Base-by-base conservation (phyloP, 345 rosid genomes). In the Aquilaria malaccensis region DNA sequence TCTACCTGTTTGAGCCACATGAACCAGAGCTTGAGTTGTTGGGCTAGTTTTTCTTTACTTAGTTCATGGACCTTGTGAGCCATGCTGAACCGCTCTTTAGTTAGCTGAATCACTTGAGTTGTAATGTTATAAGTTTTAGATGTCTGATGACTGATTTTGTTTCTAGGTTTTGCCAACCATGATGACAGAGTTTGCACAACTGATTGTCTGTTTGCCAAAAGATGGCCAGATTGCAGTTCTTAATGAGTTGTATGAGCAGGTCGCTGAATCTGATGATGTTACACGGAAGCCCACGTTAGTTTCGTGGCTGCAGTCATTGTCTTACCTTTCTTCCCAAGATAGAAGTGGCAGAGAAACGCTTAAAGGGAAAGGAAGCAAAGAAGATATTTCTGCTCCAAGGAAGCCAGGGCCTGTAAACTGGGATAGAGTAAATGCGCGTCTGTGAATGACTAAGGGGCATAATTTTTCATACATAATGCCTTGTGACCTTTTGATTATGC, bases 221-320 rank as follows among this genome's bases (percentile, higher is more conserved):
- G 88, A 88, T 68, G 89, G 81, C 60, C 96, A 81, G 80, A 76
- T 72, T 77, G 70, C 75, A 72, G 85, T 94, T 67, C 96, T 94
- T 55, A 81, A 86, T 74, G 96, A 94, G 55, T 59, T 94, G 68
- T 84, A 86, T 33, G 56, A 83, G 55, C 85, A 79, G 70, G 93
- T 90, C 50, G 92, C 96, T 12, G 96, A 83, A 57, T 90, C 97
- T 14, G 99, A 94, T 64, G 97, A 94, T 79, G 97, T 90, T 51
- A 83, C 86, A 33, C 95, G 96, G 49, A 94, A 94, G 63, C 89
- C 95, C 29, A 52, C 86, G 54, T 76, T 90, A 62, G 97, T 94
- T 60, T 90, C 97, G 30, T 94, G 96, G 97, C 62, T 90, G 76
- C 96, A 88, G 72, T 90, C 96, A 32, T 70, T 90, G 45, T 79